phyloP scores from a whole-genome alignment of 2,329 filamentous ascomycete genomes.

The Fusarium nelsonii region DNA sequence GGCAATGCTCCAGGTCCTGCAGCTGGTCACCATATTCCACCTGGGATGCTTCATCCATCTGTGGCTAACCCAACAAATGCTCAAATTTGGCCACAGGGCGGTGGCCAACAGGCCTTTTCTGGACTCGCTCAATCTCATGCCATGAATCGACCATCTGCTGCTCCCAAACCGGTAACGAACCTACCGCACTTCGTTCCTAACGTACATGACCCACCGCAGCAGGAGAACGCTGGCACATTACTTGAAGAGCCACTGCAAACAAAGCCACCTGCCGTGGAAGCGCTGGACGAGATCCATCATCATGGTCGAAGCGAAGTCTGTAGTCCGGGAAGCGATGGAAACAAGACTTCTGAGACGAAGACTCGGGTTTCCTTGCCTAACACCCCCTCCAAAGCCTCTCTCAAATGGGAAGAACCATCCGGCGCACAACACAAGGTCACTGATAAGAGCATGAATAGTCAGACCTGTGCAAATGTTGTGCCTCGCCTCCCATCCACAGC shows the following conservation, averaged over 20 bases:
- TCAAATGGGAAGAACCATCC: not conserved
- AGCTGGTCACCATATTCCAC: conserved; percentile 3
- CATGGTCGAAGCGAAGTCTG: not conserved
- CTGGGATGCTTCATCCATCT: conserved; percentile 24
- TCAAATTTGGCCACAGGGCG: conserved; percentile 6
- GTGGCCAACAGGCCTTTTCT: conserved; percentile 22
- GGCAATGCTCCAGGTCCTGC: not conserved
- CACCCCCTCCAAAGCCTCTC: conserved; percentile 17
- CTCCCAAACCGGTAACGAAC: conserved; percentile 2
- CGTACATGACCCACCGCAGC: not conserved
- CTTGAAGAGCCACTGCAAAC: conserved; percentile 40
- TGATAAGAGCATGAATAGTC: not conserved
- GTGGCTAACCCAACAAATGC: conserved; percentile 11
- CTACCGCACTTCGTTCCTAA: conserved; percentile 10
- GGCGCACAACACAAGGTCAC: not conserved
- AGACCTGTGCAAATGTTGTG: not conserved
- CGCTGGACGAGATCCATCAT: conserved; percentile 23
- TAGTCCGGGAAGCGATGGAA: conserved; percentile 23
- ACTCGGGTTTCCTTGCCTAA: conserved; percentile 44
- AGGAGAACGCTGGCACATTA: not conserved
- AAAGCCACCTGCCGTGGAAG: conserved; percentile 50
- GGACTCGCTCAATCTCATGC: conserved; percentile 10
- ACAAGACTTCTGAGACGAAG: conserved; percentile 14
- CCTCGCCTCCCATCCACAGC: not conserved
- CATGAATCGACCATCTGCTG: not conserved